Base-by-base conservation (phyloP, 495 filamentous ascomycete species). In the Xylaria telfairii region DNA sequence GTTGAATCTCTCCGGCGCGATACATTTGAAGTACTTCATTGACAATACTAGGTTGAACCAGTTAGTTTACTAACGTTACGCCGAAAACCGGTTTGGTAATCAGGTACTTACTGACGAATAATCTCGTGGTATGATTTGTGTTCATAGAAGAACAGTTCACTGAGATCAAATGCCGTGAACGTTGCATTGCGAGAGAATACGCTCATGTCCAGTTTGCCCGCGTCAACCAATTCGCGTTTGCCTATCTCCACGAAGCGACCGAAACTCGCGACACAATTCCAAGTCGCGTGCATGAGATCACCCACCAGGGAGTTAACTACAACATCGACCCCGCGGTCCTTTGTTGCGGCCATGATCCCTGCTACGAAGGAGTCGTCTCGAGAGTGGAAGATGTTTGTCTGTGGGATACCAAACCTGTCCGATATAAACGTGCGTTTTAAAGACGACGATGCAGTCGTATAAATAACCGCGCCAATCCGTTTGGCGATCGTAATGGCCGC, bases 201-300 rank as follows among this genome's bases (percentile, higher is more conserved):
- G 17, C 77, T 56, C 81, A 83, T 75, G 26, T 54, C 69, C 9
- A 77, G 71, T 15, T 69, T 34, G 0, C 51, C 69, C 24, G 68
- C 69, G 10, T 54, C 71, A 8, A 44, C 37, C 26, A 81, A 72
- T 51, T 83, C 80, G 3, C 57, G 42, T 57, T 77, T 85, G 21
- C 84, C 86, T 26, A 88, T 80, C 68, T 90, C 88, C 34, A 90
- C 75, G 70, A 89, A 85, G 1, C 76, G 78, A 15, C 87, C 87
- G 70, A 86, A 87, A 3, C 76, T 78, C 5, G 80, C 88, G 32
- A 87, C 69, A 51, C 82, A 84, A n/a, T 82, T 76, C 76, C 84
- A 88, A 0, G 81, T 79, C 2, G 75, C 82, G 46, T 79, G 81
- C 1, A 89, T 74, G 10, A 81, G 75, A 41, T 85, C 82, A 1